Conservation (phyloP, 805 yeast genomes). For the Candida golubevii region DNA sequence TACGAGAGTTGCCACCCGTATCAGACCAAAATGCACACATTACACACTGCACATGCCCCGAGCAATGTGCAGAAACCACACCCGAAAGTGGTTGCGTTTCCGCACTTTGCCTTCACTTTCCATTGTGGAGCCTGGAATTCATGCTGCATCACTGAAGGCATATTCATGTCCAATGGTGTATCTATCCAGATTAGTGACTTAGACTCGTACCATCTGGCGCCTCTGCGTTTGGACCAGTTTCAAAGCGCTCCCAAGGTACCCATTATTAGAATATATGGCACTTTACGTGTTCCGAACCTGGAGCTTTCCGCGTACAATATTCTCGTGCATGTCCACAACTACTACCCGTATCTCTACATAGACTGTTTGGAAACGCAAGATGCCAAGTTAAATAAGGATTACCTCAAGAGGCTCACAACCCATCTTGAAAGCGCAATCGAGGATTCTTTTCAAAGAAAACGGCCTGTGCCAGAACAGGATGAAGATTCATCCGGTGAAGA, state of each 20-base stretch:
- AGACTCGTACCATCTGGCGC: constrained; percentile 61
- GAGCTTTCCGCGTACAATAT: constrained; percentile 23
- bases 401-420: constrained; percentile 36
- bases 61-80: too few relatives aligned
- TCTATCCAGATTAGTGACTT: constrained; percentile 54
- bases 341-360: constrained; percentile 75
- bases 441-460: constrained; percentile 32
- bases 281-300: constrained; percentile 46
- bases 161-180: constrained; percentile 12
- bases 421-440: constrained; percentile 43
- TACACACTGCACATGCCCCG: too few relatives aligned
- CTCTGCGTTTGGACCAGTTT: constrained; percentile 51
- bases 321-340: constrained; percentile 74
- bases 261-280: constrained; percentile 72
- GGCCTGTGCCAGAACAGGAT: constrained; percentile 6
- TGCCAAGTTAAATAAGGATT: constrained; percentile 15
- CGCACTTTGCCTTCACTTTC: not conserved
- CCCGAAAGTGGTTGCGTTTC: not conserved
- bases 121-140: not conserved
- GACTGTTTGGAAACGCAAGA: constrained; percentile 45
- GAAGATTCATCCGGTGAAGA: constrained; percentile 9
- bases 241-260: constrained; percentile 56
- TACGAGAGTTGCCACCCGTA: too few relatives aligned
- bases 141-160: too few relatives aligned
- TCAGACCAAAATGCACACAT: too few relatives aligned